Conservation (phyloP, 495 filamentous ascomycete species). For the Cairneyella variabilis region DNA sequence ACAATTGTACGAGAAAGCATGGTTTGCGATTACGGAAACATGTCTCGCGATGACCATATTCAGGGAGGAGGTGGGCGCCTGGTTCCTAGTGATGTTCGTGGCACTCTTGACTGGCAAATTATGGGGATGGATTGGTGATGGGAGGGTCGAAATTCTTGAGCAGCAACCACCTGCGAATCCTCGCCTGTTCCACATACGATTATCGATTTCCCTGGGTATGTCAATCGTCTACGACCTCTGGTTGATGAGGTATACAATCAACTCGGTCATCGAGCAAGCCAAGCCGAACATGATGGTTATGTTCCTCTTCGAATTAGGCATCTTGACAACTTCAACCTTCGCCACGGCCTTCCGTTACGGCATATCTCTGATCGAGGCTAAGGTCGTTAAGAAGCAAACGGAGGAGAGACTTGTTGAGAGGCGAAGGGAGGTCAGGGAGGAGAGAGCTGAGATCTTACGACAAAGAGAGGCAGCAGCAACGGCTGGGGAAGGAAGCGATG, state of each 20-base stretch:
- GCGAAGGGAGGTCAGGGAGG: constrained; percentile 48
- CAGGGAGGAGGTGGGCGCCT: constrained; percentile 85
- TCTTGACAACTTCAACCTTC: constrained; percentile 72
- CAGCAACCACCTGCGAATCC: constrained; percentile 93
- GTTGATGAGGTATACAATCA: constrained; percentile 75
- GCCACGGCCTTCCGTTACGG: constrained; percentile 76
- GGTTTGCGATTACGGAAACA: constrained; percentile 96
- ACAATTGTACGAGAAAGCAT: constrained; percentile 93
- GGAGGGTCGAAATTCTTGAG: constrained; percentile 88
- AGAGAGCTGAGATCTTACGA: constrained; percentile 60
- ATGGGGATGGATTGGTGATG: constrained; percentile 97
- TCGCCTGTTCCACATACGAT: constrained; percentile 78
- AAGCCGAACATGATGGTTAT: constrained; percentile 99
- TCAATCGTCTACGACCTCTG: constrained; percentile 72
- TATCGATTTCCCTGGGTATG: constrained; percentile 72
- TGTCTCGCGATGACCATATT: constrained; percentile 99
- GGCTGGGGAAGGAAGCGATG: constrained; percentile 32
- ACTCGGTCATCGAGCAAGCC: constrained; percentile 77
- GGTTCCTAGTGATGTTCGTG: constrained; percentile 95
- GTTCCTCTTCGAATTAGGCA: constrained; percentile 96
- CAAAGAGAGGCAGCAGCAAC: constrained; percentile 49
- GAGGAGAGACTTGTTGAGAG: constrained; percentile 60
- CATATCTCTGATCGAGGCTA: constrained; percentile 74
- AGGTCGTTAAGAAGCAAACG: constrained; percentile 67
- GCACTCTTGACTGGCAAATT: constrained; percentile 89